Percentiles rank a stretch among this genome's conserved stretches.
These are phyloP conservation scores for Nitzschia palea DNA, from an alignment of 108 stramenopile genomes.

Conservation along the genomic window DNA sequence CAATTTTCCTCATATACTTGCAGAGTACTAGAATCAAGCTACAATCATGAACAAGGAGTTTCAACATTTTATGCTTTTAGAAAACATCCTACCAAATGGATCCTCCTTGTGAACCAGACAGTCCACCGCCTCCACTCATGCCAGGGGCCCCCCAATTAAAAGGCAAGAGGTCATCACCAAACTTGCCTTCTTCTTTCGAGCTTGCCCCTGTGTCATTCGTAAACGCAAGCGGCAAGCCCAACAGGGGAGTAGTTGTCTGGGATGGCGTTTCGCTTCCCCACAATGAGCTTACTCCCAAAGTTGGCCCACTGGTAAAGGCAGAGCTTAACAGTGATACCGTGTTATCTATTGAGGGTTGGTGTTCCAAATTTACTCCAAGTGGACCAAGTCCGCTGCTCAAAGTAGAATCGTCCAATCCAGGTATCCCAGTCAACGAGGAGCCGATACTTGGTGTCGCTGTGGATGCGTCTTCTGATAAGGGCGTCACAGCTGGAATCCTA, in stretches of 20 bases:
- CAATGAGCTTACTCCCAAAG: background rate
- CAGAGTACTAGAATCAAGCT: no score
- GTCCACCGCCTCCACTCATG: background rate
- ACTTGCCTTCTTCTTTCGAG: background rate
- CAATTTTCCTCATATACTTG: no score
- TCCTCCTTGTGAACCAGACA: background rate
- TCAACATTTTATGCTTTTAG: no score
- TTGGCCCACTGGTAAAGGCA: slow-evolving; percentile 3
- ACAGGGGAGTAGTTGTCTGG: background rate
- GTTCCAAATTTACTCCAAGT: background rate
- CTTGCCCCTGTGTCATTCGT: background rate
- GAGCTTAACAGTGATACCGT: slow-evolving; percentile 8
- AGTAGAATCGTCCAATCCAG: background rate
- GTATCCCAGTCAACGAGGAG: slow-evolving; percentile 4
- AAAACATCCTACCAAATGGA: slow-evolving; percentile 13
- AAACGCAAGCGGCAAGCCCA: slow-evolving; percentile 4
- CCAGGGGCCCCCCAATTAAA: background rate
- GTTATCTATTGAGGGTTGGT: background rate
- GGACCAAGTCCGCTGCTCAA: background rate
- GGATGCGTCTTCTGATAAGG: slow-evolving; percentile 5
- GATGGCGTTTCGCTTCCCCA: background rate
- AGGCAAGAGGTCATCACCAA: background rate
- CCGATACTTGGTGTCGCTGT: slow-evolving; percentile 9
- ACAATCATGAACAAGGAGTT: no score
- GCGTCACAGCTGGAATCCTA: background rate